Evolutionary conservation across 495 filamentous ascomycete genomes (phyloP), one percentile per base, ranked within the genome.

Genomic region (Penicillium robsamsonii): DNA sequence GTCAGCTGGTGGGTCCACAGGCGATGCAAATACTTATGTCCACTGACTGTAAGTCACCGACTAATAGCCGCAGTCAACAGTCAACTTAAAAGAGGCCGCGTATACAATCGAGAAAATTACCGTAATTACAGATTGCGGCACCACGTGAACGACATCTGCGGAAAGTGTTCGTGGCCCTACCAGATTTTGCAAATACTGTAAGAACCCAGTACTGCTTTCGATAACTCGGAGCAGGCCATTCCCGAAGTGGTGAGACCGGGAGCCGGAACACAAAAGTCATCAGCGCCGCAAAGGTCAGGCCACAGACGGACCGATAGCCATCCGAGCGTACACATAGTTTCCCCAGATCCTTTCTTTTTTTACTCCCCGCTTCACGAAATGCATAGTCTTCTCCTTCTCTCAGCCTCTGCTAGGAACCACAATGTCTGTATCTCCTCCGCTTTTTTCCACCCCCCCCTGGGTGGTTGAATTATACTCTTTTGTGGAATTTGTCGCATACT

Each of bases 391-490:
- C 58, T 50, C 47, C 44, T 53, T 50, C 54, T 61, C 54, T 53
- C 37, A 50, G 43, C 38, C 44, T 53, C 49, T 61, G 38, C 49
- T 61, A 44, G 43, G 49, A 53, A 61, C 49, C 48, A 61, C 58
- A 61, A 61, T 61, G 58, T 61, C 11, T 53, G 54, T 61, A 0
- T 57, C 53, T 61, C 43, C 54, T 20, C 57, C 57, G 5, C 53
- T 50, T 54, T 27, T 22, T 22, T 22, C 1, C 22, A 22, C 22
- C 22, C 22, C 22, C 22, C 22, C 22, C 22, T 47, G 31, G 37
- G 42, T 58, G 50, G 50, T 58, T 58, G 44, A 52, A 47, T 48
- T 55, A 41, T 55, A 46, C 51, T 55, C 40, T 55, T 59, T 60
- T 45, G 48, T 53, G 47, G 53, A 48, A 52, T 53, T 57, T 53